Evolutionary conservation across 2,329 filamentous ascomycete species (phyloP), one percentile per base, ranked within the genome.

Genomic region (Stagonosporopsis chrysanthemi): DNA sequence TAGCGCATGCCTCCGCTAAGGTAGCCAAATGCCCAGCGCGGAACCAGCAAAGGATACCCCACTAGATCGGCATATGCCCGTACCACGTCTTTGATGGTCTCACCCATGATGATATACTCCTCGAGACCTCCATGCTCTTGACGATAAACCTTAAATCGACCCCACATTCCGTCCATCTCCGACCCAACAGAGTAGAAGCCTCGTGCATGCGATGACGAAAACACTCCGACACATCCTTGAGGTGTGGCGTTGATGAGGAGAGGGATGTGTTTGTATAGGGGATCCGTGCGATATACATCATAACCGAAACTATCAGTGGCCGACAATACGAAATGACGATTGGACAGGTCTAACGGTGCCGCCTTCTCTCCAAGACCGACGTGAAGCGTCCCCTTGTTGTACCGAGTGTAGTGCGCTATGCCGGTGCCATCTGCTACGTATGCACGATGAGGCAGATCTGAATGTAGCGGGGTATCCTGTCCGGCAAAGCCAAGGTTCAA

Each of bases 111-210:
- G 22, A 87, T 78, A 63, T 90, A 91, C 75, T 90, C 84, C 68
- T 91, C 89, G 0, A 91, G 78, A 0, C 89, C 89, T 22, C 89
- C 89, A 61, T 88, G 84, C 58, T 89, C 87, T 73, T 91, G 89
- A 7, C 88, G 83, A 66, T 90, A 90, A 19, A 90, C 87, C 71
- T 91, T 91, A 82, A 86, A 91, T 55, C 84, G 84, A 0, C 89
- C 89, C 88, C 88, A 91, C 76, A 91, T 83, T 26, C 89, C 88
- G 67, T 92, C 89, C 75, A 91, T 88, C 72, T 91, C 89, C 1
- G 86, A 85, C 2, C 89, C 89, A 7, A 91, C 80, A 8, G 84
- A 84, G 78, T 87, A 91, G 15, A 82, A 82, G 0, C 87, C 88
- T 48, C 88, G 78, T 0, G 83, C 80, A 67, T 91, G 86, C 2